Evolutionary conservation across 331 rosid genomes (phyloP), one percentile per base, ranked within the genome.

Genomic region (Arachis monticola): DNA sequence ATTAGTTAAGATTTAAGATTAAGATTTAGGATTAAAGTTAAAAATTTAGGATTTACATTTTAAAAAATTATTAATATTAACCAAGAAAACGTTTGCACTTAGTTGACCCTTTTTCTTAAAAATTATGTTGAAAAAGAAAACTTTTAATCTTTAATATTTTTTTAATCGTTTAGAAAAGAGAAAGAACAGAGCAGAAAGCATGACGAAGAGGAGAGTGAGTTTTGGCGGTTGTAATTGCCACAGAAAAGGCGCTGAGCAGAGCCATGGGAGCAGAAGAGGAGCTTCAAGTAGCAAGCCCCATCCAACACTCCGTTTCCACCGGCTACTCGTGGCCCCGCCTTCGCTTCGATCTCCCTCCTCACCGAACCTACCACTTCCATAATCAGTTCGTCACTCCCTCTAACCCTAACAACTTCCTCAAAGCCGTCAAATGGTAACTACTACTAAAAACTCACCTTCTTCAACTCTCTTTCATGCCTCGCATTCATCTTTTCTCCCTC

Each of bases 371-470:
- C 87, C 93, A 90, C 73, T 94, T 94, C 79, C 81, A 84, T 76
- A 84, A 48, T 56, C 97, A 94, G 88, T 94, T 92, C 89, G 69
- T 75, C 64, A 67, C 87, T 80, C 58, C 81, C 64, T 10, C 93
- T 41, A 86, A 86, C 86, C 97, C 93, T 82, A 92, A 94, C 87
- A 94, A 87, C 79, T 94, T 94, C 67, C 85, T 90, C 83, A 92
- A 94, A 74, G 89, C 83, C 78, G 90, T 88, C 77, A 92, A 88
- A 87, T 94, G 99, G 98, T 93, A 74, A 1, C 55, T 5, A 22
- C 6, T 14, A 1, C 55, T 5, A 22, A 60, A 11, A 42, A 1
- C 35, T 10, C 55, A 2, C 41, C 17, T 56, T 71, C 42, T 30
- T 27, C 30, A 27, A 46, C 10, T 3, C 48, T 44, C 4, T 40